Evolutionary conservation across 2,329 filamentous ascomycete species (phyloP), one percentile per base, ranked within the genome.

Genomic region (Ampelomyces quisqualis): DNA sequence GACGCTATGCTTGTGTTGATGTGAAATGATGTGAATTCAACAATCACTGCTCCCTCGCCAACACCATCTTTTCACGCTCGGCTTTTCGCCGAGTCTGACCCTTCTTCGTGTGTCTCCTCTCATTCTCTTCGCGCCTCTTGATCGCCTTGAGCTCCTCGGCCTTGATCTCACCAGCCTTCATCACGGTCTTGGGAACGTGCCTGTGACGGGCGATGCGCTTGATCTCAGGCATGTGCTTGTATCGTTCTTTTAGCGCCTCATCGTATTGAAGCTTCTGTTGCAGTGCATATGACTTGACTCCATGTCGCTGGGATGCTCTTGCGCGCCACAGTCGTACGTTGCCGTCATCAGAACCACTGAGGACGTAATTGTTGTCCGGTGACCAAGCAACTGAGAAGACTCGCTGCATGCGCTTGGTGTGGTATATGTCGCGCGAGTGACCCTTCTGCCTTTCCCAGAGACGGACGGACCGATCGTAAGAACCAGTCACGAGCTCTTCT

Each of bases 151-250:
- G 69, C 70, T 97, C 93, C 64, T 94, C 89, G 43, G 74, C 74
- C 81, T 98, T 98, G 72, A 97, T 97, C 75, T 95, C 87, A 34
- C 79, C 83, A 3, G 91, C 91, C 80, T 96, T 97, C 84, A 95
- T 96, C 53, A 97, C 82, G 42, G 90, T 82, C 76, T 90, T 88
- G 14, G 93, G 93, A 48, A 96, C 73, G 71, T 97, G 93, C 49
- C 93, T 82, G 70, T 98, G 93, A 37, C 90, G 80, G 60, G 85
- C 85, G 68, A 98, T 98, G 39, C 94, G 81, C 58, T 83, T 81
- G 55, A 98, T 87, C 71, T 98, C 91, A 34, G 93, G 93, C 90
- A 98, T 96, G 69, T 98, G 93, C 49, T 83, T 80, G 72, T 90
- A 98, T 51, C 90, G 77, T 60, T 88, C 77, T 59, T 88, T 82